Conservation (phyloP, 2,329 filamentous ascomycete genomes). For the Ophiostoma perfectum region DNA sequence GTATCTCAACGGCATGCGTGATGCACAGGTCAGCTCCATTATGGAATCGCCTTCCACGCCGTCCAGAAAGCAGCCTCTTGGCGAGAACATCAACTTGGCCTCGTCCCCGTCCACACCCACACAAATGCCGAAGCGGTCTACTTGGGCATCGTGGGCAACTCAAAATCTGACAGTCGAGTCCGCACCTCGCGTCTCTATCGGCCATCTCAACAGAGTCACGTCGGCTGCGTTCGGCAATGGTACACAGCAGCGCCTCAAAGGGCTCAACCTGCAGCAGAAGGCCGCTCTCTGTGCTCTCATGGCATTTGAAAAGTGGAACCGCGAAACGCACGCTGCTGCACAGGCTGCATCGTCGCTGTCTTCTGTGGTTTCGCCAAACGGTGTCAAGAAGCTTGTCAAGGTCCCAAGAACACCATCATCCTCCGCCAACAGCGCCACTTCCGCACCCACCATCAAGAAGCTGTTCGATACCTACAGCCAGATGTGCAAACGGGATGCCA, state of each 20-base stretch:
- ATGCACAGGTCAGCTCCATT: background rate
- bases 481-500: constrained; percentile 80
- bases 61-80: constrained; percentile 62
- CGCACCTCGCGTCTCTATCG: constrained; percentile 82
- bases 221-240: constrained; percentile 87
- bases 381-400: constrained; percentile 22
- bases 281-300: constrained; percentile 85
- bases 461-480: constrained; percentile 78
- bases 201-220: constrained; percentile 87
- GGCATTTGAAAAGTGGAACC: constrained; percentile 73
- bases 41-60: constrained; percentile 16
- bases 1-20: constrained; percentile 54
- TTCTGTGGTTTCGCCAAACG: constrained; percentile 16
- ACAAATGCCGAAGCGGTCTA: constrained; percentile 21
- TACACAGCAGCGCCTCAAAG: constrained; percentile 73
- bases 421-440: constrained; percentile 30
- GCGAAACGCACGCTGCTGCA: constrained; percentile 41
- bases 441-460: constrained; percentile 74
- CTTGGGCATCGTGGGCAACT: constrained; percentile 48
- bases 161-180: constrained; percentile 64
- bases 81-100: constrained; percentile 74
- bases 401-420: constrained; percentile 45
- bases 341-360: constrained; percentile 16
- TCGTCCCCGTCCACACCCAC: constrained; percentile 35
- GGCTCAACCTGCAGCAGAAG: constrained; percentile 92